Conservation (phyloP, 805 yeast genomes). For the Saturnispora serradocipensis region DNA sequence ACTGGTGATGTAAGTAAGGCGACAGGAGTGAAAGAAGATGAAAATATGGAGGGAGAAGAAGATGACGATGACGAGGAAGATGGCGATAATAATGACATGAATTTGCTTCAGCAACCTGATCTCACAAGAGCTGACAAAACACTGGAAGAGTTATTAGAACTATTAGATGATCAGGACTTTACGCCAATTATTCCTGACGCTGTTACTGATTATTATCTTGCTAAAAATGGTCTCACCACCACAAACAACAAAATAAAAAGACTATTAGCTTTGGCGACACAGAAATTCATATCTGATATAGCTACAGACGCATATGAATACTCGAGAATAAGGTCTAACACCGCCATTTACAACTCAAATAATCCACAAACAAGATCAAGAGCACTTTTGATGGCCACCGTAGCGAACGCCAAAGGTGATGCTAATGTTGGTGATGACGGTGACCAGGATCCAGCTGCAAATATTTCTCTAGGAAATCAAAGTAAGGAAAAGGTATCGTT, state of each 20-base stretch:
- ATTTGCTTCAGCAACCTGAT: slow-evolving; percentile 40
- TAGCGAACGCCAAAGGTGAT: slow-evolving; percentile 26
- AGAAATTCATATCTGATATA: slow-evolving; percentile 86
- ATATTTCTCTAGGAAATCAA: slow-evolving; percentile 12
- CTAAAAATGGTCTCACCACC: slow-evolving; percentile 48
- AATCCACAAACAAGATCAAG: slow-evolving; percentile 83
- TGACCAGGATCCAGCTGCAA: slow-evolving; percentile 19
- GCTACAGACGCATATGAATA: slow-evolving; percentile 97
- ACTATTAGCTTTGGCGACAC: slow-evolving; percentile 87
- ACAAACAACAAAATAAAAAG: slow-evolving; percentile 73
- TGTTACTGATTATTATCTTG: slow-evolving; percentile 84
- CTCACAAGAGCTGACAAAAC: slow-evolving; percentile 73
- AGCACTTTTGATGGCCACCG: slow-evolving; percentile 55
- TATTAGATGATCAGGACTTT: slow-evolving; percentile 91
- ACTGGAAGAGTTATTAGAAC: slow-evolving; percentile 68
- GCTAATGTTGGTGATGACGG: slow-evolving; percentile 20
- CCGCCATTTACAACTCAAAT: slow-evolving; percentile 75
- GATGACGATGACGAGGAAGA: background rate
- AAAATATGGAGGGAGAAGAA: background rate
- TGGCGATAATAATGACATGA: background rate
- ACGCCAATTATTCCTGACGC: slow-evolving; percentile 97
- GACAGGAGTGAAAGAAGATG: background rate
- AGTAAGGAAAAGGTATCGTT: slow-evolving; percentile 56
- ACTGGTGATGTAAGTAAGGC: background rate
- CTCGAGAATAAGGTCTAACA: slow-evolving; percentile 81